phyloP scores from a whole-genome alignment of 177 flowering plant genomes.

The Vitis hybrid region DNA sequence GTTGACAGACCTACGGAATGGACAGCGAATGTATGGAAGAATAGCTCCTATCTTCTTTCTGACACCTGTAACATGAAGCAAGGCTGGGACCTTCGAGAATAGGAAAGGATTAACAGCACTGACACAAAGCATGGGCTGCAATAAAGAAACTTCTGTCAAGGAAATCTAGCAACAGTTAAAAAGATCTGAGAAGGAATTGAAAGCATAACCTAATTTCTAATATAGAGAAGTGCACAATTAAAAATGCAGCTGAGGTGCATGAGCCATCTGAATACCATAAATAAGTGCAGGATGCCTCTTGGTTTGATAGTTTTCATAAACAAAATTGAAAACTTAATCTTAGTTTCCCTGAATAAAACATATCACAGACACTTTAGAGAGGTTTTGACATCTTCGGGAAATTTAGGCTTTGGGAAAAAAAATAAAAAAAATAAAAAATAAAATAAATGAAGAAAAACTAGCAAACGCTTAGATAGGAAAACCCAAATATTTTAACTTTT shows the following conservation, averaged over 20 bases:
- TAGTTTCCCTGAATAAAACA: not conserved
- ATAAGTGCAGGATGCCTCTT: not conserved
- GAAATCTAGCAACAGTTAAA: not conserved
- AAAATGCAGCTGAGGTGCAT: not conserved
- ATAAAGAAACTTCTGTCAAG: constrained; percentile 6
- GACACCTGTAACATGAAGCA: constrained; percentile 75
- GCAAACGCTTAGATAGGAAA: not conserved
- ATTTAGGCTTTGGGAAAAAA: too few species aligned
- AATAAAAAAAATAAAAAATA: too few species aligned
- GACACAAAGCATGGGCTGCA: constrained; percentile 99
- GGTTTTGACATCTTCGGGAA: too few species aligned
- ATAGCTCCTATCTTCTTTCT: constrained; percentile 73
- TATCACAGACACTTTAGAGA: too few species aligned
- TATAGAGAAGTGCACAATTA: not conserved
- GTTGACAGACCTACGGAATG: constrained; percentile 74
- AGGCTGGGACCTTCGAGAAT: constrained; percentile 78
- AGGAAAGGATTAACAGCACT: constrained; percentile 95
- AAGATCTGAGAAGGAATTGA: constrained; percentile 2
- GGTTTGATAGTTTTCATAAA: not conserved
- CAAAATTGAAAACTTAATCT: not conserved
- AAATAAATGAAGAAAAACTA: too few species aligned
- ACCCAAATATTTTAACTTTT: not conserved
- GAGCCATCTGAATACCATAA: too few species aligned
- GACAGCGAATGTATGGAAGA: constrained; percentile 86
- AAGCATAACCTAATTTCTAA: too few species aligned